Evolutionary conservation across 345 rosid genomes (phyloP), one percentile per base, ranked within the genome.

Genomic region (Garcia nutans): DNA sequence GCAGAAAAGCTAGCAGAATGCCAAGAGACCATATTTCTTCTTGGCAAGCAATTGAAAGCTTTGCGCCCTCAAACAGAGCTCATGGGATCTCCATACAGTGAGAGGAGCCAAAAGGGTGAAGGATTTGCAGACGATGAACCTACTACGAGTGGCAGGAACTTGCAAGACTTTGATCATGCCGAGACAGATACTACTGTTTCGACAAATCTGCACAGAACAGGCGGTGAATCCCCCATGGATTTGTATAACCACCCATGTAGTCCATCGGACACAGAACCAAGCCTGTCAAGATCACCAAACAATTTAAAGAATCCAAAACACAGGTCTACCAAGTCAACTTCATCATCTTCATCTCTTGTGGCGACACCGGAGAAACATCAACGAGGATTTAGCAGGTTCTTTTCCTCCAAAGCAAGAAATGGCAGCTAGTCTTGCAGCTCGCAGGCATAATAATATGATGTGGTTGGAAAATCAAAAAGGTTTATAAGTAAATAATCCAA

Each of bases 1-100:
- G 93, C 97, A 47, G 97, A 91, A 86, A 96, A 91, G 85, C 86
- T 96, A 76, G 93, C 94, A 1, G 97, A 96, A 85, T 96, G 99
- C 82, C 99, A 96, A 76, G 92, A 92, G 82, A 96, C 99, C 10
- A 96, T 96, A 87, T 84, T 92, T 82, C 91, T 96, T 79, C 93
- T 96, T 0, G 98, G 98, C 65, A 93, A 87, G 84, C 99, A 96
- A 84, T 81, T 96, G 77, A 87, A 93, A n/a, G 78, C 95, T n/a
- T 77, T 96, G 65, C 89, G 85, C 60, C 98, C 97, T 73, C 97
- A 85, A 73, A 58, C 91, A 37, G 96, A 89, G 52, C 63, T 59
- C 31, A 80, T 71, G 24, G 88, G 85, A 72, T 87, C 90, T 74
- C 84, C 88, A 16, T 74, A 61, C 73, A 84, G 77, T 15, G 88